Conservation (phyloP, 441 rosid genomes). For the Gossypium schwendimanii region DNA sequence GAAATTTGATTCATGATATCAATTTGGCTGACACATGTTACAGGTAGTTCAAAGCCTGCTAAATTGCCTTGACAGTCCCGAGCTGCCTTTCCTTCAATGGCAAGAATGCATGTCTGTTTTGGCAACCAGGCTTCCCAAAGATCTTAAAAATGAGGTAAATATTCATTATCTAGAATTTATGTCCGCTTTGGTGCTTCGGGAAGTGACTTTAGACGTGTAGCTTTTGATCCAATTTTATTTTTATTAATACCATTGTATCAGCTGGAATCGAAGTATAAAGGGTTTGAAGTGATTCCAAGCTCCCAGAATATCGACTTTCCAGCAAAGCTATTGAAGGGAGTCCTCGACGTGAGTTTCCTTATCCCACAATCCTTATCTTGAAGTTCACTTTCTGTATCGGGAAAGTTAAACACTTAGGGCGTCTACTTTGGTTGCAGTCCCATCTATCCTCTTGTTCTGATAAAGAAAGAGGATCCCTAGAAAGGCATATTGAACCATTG, state of each 20-base stretch:
- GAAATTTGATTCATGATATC: constrained; percentile 12
- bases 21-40: constrained; percentile 19
- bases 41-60: constrained; percentile 94
- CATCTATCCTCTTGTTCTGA: constrained; percentile 69
- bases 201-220: constrained; percentile 14
- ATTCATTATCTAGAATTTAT: constrained; percentile 9
- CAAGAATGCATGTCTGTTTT: constrained; percentile 95
- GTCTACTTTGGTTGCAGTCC: constrained; percentile 37
- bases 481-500: constrained; percentile 97
- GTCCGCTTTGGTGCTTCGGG: constrained; percentile 5
- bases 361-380: constrained; percentile 13
- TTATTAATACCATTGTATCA: constrained; percentile 21
- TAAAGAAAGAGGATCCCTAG: constrained; percentile 81
- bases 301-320: constrained; percentile 80
- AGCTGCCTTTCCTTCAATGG: constrained; percentile 99
- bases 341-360: constrained; percentile 64
- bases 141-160: constrained; percentile 72
- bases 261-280: constrained; percentile 83
- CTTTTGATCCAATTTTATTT: constrained; percentile 17
- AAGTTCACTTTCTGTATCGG: neutral
- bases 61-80: constrained; percentile 90
- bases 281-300: constrained; percentile 54
- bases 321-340: constrained; percentile 70
- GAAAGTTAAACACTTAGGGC: constrained; percentile 5
- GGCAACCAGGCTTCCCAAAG: constrained; percentile 91